These are phyloP conservation scores for Syzygium malaccense DNA, from an alignment of 441 rosid species.

Conservation along the genomic window DNA sequence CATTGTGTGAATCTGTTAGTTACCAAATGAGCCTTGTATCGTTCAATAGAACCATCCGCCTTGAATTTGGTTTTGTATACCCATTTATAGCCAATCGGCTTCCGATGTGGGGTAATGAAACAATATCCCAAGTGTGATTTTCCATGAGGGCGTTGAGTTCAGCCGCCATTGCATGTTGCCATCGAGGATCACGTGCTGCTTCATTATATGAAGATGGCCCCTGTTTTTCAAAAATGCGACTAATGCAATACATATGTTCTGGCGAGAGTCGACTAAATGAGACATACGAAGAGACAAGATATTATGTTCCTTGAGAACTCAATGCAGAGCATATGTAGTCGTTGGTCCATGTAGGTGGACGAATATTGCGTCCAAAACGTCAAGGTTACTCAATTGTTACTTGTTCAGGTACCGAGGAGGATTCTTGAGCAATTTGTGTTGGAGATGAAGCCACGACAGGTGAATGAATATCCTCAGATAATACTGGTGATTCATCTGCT, in stretches of 20 bases:
- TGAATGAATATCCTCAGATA: too few relatives aligned
- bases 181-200: neutral
- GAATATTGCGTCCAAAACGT: rapidly evolving
- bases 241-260: neutral
- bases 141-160: neutral
- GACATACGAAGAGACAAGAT: neutral
- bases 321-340: neutral
- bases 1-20: neutral
- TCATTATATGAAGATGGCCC: neutral
- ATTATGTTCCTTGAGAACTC: neutral
- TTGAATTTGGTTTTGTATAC: too few relatives aligned
- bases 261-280: rapidly evolving
- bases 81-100: neutral
- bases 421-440: too few relatives aligned
- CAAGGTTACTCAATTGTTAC: rapidly evolving
- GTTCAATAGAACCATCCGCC: neutral
- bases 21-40: neutral
- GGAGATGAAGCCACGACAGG: neutral
- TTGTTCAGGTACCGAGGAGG: too few relatives aligned
- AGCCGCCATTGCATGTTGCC: neutral
- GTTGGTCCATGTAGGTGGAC: neutral
- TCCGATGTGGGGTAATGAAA: too few relatives aligned
- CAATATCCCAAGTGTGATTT: neutral
- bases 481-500: too few relatives aligned
- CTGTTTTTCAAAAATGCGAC: neutral